Conservation (phyloP, 495 filamentous ascomycete species). For the Daldinia concentrica region DNA sequence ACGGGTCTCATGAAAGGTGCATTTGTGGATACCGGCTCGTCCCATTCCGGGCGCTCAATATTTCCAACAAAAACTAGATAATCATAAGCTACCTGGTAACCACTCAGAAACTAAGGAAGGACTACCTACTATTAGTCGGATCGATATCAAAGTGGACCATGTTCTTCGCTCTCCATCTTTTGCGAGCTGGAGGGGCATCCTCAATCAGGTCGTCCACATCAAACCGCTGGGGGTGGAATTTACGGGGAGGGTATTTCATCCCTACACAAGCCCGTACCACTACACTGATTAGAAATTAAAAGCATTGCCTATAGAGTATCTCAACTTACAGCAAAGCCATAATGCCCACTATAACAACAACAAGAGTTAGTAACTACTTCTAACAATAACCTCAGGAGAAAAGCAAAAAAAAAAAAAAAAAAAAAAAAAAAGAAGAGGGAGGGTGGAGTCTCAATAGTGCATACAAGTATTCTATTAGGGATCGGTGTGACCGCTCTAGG, state of each 20-base stretch:
- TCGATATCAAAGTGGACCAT: conserved; percentile 38
- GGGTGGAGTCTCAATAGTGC: neutral
- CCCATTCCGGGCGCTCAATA: neutral
- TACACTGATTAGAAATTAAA: conserved; percentile 1
- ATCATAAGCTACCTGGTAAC: neutral
- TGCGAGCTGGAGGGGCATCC: neutral
- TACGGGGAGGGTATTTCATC: conserved; percentile 37
- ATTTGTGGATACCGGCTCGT: neutral
- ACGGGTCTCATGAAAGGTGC: neutral
- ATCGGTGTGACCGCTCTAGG: neutral
- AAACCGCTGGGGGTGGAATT: conserved; percentile 29
- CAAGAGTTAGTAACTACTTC: neutral
- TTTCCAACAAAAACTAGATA: conserved; percentile 26
- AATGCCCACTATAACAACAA: conserved; percentile 8
- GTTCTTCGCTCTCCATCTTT: conserved; percentile 31
- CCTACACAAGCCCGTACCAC: conserved; percentile 29
- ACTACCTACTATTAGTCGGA: conserved; percentile 29
- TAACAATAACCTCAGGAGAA: neutral
- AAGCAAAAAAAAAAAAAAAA: neutral
- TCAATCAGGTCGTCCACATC: conserved; percentile 9
- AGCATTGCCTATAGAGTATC: neutral
- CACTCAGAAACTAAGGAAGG: neutral
- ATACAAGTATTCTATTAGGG: conserved; percentile 22
- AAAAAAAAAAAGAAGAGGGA: neutral
- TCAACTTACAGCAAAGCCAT: conserved; percentile 36